phyloP scores from a whole-genome alignment of 75 land plant genomes.

The Selaginella moellendorffii region DNA sequence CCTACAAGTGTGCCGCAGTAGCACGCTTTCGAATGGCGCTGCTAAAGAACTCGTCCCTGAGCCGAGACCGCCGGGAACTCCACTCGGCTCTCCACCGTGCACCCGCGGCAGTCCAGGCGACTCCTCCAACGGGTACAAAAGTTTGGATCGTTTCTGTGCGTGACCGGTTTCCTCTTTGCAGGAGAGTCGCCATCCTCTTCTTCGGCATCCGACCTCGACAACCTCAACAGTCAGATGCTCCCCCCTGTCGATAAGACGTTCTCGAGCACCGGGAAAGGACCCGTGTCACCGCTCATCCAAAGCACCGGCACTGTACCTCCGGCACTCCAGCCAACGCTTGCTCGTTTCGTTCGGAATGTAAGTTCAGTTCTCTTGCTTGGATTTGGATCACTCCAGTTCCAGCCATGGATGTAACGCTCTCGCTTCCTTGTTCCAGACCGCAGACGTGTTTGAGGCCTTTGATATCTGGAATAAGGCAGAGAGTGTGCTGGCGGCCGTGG shows the following conservation, averaged over 20 bases:
- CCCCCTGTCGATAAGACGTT: slow-evolving; percentile 29
- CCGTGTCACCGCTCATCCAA: slow-evolving; percentile 25
- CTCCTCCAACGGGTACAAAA: slow-evolving; percentile 28
- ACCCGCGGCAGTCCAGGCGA: slow-evolving; percentile 38
- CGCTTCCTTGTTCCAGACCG: slow-evolving; percentile 33
- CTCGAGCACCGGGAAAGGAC: slow-evolving; percentile 18
- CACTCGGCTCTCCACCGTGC: slow-evolving; percentile 14
- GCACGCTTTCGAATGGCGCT: slow-evolving; percentile 65
- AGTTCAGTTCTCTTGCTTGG: slow-evolving; percentile 22
- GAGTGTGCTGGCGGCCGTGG: slow-evolving; percentile 46
- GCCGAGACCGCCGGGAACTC: slow-evolving; percentile 34
- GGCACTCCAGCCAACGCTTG: background rate
- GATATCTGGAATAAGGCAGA: slow-evolving; percentile 60
- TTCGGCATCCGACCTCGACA: slow-evolving; percentile 90
- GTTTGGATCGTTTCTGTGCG: too few species aligned
- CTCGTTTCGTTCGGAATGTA: slow-evolving; percentile 16
- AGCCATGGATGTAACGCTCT: too few species aligned
- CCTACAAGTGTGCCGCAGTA: slow-evolving; percentile 83
- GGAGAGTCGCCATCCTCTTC: slow-evolving; percentile 90
- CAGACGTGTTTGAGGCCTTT: slow-evolving; percentile 44
- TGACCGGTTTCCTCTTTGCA: slow-evolving; percentile 22
- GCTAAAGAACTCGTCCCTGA: slow-evolving; percentile 30
- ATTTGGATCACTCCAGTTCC: slow-evolving; percentile 55
- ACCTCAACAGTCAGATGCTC: slow-evolving; percentile 41
- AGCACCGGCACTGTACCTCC: slow-evolving; percentile 24